phyloP scores from a whole-genome alignment of 2,329 filamentous ascomycete genomes.

The Davidsoniella virescens region DNA sequence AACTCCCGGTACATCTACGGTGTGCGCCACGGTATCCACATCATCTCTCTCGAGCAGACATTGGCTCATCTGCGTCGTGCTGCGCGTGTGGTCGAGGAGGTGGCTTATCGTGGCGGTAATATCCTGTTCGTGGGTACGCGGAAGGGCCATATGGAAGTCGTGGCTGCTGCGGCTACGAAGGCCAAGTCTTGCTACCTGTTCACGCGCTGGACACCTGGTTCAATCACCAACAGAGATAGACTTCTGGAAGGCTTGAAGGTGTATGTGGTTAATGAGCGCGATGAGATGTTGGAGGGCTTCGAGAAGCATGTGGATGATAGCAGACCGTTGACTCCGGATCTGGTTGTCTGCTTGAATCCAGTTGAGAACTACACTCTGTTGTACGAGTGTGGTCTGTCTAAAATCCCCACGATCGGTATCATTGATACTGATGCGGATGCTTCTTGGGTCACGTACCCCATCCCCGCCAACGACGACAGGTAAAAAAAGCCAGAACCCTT shows the following conservation, averaged over 20 bases:
- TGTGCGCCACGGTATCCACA: slow-evolving; percentile 72
- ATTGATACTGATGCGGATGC: slow-evolving; percentile 90
- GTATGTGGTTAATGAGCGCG: slow-evolving; percentile 63
- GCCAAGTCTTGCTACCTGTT: slow-evolving; percentile 76
- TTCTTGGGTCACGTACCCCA: slow-evolving; percentile 88
- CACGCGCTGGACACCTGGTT: slow-evolving; percentile 80
- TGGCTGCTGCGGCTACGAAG: slow-evolving; percentile 65
- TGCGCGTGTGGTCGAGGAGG: slow-evolving; percentile 79
- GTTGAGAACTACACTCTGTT: slow-evolving; percentile 80
- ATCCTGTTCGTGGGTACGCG: slow-evolving; percentile 86
- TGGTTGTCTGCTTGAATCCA: slow-evolving; percentile 86
- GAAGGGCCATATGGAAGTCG: slow-evolving; percentile 60
- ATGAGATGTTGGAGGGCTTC: slow-evolving; percentile 44
- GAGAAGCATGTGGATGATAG: slow-evolving; percentile 46
- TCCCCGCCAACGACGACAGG: slow-evolving; percentile 94
- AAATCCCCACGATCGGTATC: slow-evolving; percentile 84
- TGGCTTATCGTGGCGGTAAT: slow-evolving; percentile 65
- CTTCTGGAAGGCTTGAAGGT: slow-evolving; percentile 57
- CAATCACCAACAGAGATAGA: slow-evolving; percentile 82
- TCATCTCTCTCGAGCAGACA: slow-evolving; percentile 81
- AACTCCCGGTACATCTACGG: slow-evolving; percentile 93
- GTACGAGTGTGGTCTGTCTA: slow-evolving; percentile 77
- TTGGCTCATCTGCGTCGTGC: slow-evolving; percentile 82
- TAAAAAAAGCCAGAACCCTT: slow-evolving; percentile 22
- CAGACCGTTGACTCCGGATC: slow-evolving; percentile 61